Evolutionary conservation across 179 eudicot species (phyloP).

Genomic region (Silene vulgaris): DNA sequence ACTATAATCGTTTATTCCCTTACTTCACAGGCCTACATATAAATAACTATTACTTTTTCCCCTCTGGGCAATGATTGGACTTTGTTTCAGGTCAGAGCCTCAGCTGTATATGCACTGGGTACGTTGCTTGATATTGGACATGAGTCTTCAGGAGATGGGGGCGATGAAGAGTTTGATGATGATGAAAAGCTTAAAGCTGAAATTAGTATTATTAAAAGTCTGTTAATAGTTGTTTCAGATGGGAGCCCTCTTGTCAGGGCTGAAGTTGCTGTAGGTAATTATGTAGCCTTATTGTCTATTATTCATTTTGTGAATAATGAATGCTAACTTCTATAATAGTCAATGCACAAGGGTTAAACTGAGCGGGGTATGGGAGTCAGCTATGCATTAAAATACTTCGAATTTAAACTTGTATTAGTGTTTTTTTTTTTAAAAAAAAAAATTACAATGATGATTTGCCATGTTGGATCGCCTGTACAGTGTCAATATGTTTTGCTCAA

Average conservation of each 20-base stretch:
- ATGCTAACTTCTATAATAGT: not conserved
- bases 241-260: constrained; percentile 95
- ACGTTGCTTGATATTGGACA: constrained; percentile 79
- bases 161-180: constrained; percentile 86
- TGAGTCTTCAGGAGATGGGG: constrained; percentile 70
- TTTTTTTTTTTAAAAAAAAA: no score
- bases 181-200: constrained; percentile 83
- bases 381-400: not conserved
- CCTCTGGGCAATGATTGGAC: not conserved
- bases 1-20: constrained; percentile 1
- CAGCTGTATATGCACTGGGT: constrained; percentile 91
- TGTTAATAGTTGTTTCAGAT: constrained; percentile 75
- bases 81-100: constrained; percentile 74
- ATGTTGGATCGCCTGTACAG: not conserved
- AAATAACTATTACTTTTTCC: not conserved
- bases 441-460: not conserved
- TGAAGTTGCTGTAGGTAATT: constrained; percentile 91
- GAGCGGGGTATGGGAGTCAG: not conserved
- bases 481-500: not conserved
- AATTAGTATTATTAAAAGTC: constrained; percentile 61
- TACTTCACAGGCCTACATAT: not conserved
- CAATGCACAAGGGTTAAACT: not conserved
- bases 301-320: not conserved
- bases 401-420: no score
- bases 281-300: not conserved